phyloP scores from a whole-genome alignment of 75 land plant species.

The Larix kaempferi region DNA sequence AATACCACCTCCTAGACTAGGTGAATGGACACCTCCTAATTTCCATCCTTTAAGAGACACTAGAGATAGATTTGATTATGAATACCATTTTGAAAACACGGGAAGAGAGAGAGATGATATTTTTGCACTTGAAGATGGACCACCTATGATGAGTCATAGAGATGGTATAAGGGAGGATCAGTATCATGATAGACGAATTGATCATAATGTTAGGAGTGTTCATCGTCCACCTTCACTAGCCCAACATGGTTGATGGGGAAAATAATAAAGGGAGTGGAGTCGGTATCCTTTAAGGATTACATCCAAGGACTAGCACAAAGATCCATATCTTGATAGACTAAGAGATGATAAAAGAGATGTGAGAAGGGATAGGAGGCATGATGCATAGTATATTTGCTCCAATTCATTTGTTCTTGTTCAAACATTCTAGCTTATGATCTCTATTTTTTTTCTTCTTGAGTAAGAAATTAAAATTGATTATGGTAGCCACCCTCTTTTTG shows the following conservation, averaged over 20 bases:
- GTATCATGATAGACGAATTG: constrained; percentile 39
- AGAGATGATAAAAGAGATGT: not conserved
- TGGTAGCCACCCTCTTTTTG: no score
- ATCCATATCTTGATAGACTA: constrained; percentile 3
- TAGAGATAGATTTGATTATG: constrained; percentile 30
- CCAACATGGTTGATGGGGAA: constrained; percentile 28
- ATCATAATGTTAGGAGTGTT: constrained; percentile 10
- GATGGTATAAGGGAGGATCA: constrained; percentile 44
- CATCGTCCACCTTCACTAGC: constrained; percentile 30
- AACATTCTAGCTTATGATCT: not conserved
- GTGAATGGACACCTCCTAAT: constrained; percentile 39
- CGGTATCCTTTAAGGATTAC: constrained; percentile 56
- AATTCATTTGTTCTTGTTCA: not conserved
- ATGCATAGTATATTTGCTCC: not conserved
- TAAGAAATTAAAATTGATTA: not conserved
- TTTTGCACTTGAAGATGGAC: constrained; percentile 32
- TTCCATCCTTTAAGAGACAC: constrained; percentile 34
- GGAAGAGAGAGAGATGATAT: constrained; percentile 43
- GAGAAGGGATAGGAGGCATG: constrained; percentile 1
- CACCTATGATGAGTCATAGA: constrained; percentile 21
- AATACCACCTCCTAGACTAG: constrained; percentile 28
- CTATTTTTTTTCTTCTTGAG: not conserved
- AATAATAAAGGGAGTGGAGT: constrained; percentile 57
- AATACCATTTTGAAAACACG: constrained; percentile 28
- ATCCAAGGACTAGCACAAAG: constrained; percentile 4